Base-by-base conservation (phyloP, 495 filamentous ascomycete genomes). In the Sphaerosporella brunnea region DNA sequence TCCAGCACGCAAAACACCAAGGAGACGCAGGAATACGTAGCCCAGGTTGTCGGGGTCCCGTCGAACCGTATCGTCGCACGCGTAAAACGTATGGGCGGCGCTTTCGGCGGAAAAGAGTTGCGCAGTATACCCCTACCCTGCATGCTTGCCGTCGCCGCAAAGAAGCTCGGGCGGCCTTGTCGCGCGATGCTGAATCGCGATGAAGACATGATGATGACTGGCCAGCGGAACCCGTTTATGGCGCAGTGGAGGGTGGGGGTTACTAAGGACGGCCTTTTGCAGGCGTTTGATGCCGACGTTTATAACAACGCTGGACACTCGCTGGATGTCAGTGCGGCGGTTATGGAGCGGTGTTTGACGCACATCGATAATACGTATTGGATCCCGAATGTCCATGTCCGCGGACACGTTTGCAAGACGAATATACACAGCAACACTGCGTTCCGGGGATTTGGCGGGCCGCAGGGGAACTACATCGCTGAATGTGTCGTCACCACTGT, bases 371-470 rank as follows among this genome's bases (percentile, higher is more conserved):
- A 62, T 36, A 52, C 52, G 18, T 67, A 67, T 41, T 63, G 64
- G 49, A 63, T 62, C 13, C 65, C 65, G 8, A 47, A 67, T 51
- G 60, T 66, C 4, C 49, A 59, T 40, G 49, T 67, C 24, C 60
- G 64, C 1, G 64, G 62, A 2, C 60, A 65, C 45, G 56, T 64
- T 10, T 67, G 65, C 48, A 64, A 58, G 52, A 67, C 65, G 3
- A 65, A 67, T 15, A 66, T 53, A 3, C 65, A 67, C 49, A 66
- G 64, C 38, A 67, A 67, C 36, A 67, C 65, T 2, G 65, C 65
- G 3, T 67, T 64, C 50, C 47, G 65, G 45, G 65, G 65, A 2
- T 67, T 67, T 48, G 64, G 65, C 10, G 65, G 60, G 1, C 65
- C 65, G 0, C 65, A 67, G 44, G 64, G 60, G 7, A 65, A 65